Base-by-base conservation (phyloP, 2,329 filamentous ascomycete genomes). In the Ceratocystiopsis brevicomis region DNA sequence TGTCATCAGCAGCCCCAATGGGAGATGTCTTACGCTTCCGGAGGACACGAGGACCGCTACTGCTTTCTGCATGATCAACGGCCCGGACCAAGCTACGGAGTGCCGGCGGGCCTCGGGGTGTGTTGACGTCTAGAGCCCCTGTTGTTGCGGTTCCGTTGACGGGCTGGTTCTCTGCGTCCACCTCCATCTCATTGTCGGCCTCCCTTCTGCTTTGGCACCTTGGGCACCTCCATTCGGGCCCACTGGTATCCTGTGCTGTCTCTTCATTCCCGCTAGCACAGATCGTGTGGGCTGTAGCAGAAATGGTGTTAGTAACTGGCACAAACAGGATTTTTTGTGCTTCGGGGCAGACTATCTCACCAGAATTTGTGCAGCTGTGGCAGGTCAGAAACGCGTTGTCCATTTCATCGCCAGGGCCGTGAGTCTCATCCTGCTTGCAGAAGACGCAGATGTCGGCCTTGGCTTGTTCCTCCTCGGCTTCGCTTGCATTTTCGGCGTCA, bases 1-100 rank as follows among this genome's bases (percentile, higher is more conserved):
- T 63, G 50, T 80, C 68, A 49, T 83, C 66, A 49, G 25, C 25
- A 10, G 62, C 65, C 40, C 79, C 76, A 13, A 71, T 66, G 3
- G 81, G 80, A 1, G 83, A 85, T 16, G 83, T 78, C 59, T 88
- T 93, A 43, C 87, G 76, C 61, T 93, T 93, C 47, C 87, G 73
- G 47, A 93, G 63, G 32, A 81, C 73, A 43, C 85, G 78, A 10
- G 83, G 78, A 39, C 79, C 81, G n/a, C 18, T 14, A 58, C 25
- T 30, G 25, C 25, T 30, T 9, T 88, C 81, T 63, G 80, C 67
- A 9, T 78, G 69, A 53, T 85, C 80, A 84, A 80, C 15, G 81
- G 82, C 47, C 77, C 76, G 15, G 77, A 72, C 66, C 9, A 68
- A 61, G 37, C 78, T 78, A 45, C 74, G 69, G 44, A 78, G 63